phyloP scores from a whole-genome alignment of 257 asterid genomes.

The Marsdenia floribunda region DNA sequence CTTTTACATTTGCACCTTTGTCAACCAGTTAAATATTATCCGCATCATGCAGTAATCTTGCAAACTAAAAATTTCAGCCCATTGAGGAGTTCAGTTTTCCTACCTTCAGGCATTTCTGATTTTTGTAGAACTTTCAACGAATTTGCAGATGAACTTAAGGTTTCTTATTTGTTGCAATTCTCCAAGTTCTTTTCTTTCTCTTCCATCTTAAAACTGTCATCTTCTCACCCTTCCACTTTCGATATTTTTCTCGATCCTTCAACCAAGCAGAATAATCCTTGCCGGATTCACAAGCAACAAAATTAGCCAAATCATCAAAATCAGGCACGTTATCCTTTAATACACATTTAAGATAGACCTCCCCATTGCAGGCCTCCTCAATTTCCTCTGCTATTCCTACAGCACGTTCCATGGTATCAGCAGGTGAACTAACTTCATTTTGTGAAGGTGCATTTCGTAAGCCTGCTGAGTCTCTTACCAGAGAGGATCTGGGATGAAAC shows the following conservation, averaged over 20 bases:
- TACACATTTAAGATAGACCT: constrained; percentile 52
- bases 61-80: background rate
- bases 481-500: constrained; percentile 10
- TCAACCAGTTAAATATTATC: background rate
- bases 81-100: background rate
- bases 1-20: background rate
- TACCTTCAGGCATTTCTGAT: background rate
- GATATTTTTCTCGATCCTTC: constrained; percentile 46
- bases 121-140: background rate
- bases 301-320: constrained; percentile 54
- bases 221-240: constrained; percentile 52
- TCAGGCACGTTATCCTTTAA: constrained; percentile 16
- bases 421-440: constrained; percentile 17
- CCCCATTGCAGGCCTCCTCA: constrained; percentile 61
- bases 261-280: constrained; percentile 68
- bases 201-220: constrained; percentile 61
- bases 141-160: constrained; percentile 1
- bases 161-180: constrained; percentile 29
- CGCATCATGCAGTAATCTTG: background rate
- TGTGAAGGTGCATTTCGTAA: constrained; percentile 19
- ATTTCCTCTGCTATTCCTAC: constrained; percentile 49
- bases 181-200: constrained; percentile 53
- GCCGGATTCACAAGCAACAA: constrained; percentile 60
- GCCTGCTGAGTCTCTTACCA: constrained; percentile 12
- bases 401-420: constrained; percentile 19